Base-by-base conservation (phyloP, 441 rosid species). In the Dalechampia spathulata region DNA sequence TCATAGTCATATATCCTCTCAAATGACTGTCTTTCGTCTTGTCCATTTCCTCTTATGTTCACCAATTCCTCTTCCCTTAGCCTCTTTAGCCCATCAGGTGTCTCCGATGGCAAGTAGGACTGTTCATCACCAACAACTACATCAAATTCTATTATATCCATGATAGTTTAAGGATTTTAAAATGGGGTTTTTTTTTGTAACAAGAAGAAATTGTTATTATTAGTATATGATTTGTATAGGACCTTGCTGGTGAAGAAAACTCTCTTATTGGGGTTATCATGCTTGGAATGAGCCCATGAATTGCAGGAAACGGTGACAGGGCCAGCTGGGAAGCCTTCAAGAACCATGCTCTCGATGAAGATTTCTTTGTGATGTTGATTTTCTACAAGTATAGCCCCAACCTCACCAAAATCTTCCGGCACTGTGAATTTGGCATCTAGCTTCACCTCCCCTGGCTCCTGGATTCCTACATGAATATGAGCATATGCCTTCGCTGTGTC, bases 1-100 rank as follows among this genome's bases (percentile, higher is more conserved):
- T 84, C 86, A 21, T 87, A 87, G 46, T 87, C 92, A 27, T 81
- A 86, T 11, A 86, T 69, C 14, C 95, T 73, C 20, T 86, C 89
- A n/a, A 8, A 15, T n/a, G 38, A 53, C 48, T 69, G 22, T n/a
- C 85, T 71, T 63, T 77, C 74, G 38, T 85, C 90, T 5, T 63
- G 65, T 21, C 85, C 83, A 42, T 72, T 65, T n/a, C 95, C 91
- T 67, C 77, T 63, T 37, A 78, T 38, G 22, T 50, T 48, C 51
- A 6, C 60, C 25, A 82, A 69, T 55, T 83, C 91, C n/a, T 69
- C 64, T 22, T 68, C 68, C 26, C 95, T 77, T 11, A 74, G 32
- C 57, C 61, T 67, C 50, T 56, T 63, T 66, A 87, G 61, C 47
- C 89, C 83, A 9, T 60, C 64, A 1, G 89, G 90, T 0, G 90